Conservation (phyloP, 1,284 basidiomycete genomes). For the Lentinus polychrous region DNA sequence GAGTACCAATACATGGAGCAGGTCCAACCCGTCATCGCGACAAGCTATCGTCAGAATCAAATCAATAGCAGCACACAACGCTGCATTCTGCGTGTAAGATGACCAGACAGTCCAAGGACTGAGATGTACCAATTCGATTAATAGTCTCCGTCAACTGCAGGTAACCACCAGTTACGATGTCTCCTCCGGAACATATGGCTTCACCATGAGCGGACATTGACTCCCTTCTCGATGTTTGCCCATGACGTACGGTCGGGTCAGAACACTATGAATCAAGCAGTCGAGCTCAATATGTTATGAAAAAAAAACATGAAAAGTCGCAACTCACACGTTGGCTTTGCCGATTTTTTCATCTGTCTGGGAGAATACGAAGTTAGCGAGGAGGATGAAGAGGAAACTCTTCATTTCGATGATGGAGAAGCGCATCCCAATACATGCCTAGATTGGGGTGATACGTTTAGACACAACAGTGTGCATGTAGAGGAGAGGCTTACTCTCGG, state of each 20-base stretch:
- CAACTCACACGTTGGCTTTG: conserved; percentile 63
- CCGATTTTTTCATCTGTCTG: conserved; percentile 49
- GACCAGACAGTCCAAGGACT: no score
- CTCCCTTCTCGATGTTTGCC: conserved; percentile 58
- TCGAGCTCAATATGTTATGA: neutral
- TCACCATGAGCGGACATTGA: conserved; percentile 57
- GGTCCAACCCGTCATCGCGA: no score
- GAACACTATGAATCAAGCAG: conserved; percentile 37
- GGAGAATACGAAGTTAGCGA: conserved; percentile 60
- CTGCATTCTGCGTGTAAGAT: no score
- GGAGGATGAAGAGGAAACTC: conserved; percentile 60
- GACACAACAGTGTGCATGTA: conserved; percentile 1
- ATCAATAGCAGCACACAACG: no score
- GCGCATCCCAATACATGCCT: conserved; percentile 76
- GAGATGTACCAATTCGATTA: no score
- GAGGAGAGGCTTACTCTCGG: conserved; percentile 49
- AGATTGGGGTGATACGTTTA: conserved; percentile 3
- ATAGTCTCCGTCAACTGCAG: no score
- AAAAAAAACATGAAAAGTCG: neutral
- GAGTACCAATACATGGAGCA: no score
- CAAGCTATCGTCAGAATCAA: no score
- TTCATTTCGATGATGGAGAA: conserved; percentile 80
- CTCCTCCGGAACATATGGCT: conserved; percentile 21
- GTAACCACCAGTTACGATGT: no score
- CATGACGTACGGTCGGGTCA: conserved; percentile 64